Evolutionary conservation across 345 rosid species (phyloP), one percentile per base, ranked within the genome.

Genomic region (Tarenaya hassleriana): DNA sequence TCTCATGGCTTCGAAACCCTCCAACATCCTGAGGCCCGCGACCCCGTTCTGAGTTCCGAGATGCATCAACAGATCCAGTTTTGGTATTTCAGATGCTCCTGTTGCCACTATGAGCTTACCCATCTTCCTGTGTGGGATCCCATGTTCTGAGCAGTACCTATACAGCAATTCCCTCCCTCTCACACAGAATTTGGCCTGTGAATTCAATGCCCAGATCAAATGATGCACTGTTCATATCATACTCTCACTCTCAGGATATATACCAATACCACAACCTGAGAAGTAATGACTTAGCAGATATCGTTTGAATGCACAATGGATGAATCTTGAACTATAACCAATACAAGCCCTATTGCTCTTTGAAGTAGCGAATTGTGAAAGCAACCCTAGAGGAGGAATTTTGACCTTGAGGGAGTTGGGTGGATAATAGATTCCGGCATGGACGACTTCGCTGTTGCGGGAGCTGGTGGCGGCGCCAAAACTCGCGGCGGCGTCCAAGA

Each of bases 21-120:
- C 92, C 68, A 87, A 39, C 82, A 84, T 59, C 72, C 67, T 73
- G 51, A 91, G 61, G 29, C 78, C 77, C 7, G 56, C 62, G 16
- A 84, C 92, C 29, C 96, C 80, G 49, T 87, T 91, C 46, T 55
- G 66, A 58, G 53, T 68, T 7, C 84, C 96, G 15, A 67, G 66
- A 17, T 76, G 56, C 82, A 78, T 79, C 50, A 91, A 52, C 13
- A 70, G 60, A 52, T 64, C 61, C 64, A 87, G 33, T 62, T 77
- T 78, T 1, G 87, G 81, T 70, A 87, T 70, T 73, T 84, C 83
- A 1, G 75, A 67, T 1, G 72, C 35, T 8, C 77, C 67, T 0
- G 96, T 84, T 10, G 96, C 92, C 13, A 87, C 96, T 4, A 91
- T 76, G 20, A 91, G 89, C 69, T 91, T 91, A 14, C 98, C 98